Evolutionary conservation across 192 early-diverging fungal species (phyloP), one percentile per base, ranked within the genome.

Genomic region (Dimargaris cristalligena): DNA sequence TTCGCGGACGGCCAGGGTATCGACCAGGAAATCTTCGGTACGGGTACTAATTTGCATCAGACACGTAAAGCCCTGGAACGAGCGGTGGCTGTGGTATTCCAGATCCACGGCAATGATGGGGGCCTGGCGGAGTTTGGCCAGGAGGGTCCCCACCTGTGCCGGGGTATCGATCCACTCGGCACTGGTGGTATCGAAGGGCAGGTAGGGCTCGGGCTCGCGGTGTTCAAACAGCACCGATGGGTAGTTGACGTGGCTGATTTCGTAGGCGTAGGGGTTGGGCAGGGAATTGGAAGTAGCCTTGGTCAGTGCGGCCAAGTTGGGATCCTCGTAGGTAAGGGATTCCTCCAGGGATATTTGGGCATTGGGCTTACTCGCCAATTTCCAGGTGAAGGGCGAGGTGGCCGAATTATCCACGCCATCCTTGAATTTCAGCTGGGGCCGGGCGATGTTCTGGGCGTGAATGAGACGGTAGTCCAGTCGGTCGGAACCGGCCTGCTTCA

Each of bases 41-140:
- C 96, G 79, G 0, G 93, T 89, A 30, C 86, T 89, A 28, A 99
- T 75, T 64, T 99, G 96, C 63, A 96, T 84, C 54, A 99, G 65
- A 69, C 93, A 97, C 26, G 81, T 82, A 61, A 99, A 94, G 0
- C 96, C 96, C 71, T 92, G 92, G 70, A 77, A 99, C 30, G 90
- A 86, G 16, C 96, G 83, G 67, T 94, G 95, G 67, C 86, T 82
- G 67, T 99, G 96, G 62, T 95, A 90, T 72, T 92, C 96, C 60
- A 94, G 68, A 81, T 99, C 96, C 0, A 99, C 74, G 4, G 96
- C 94, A 49, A 99, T 75, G 63, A 93, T 93, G 0, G 71, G 45
- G 4, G 71, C 77, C 6, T 47, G 55, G 25, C 77, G 72, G 60
- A 99, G 60, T 22, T 79, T 69, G 33, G 58, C 68, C 50, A 89